Base-by-base conservation (phyloP, 2,329 filamentous ascomycete genomes). In the Celoporthe dispersa region DNA sequence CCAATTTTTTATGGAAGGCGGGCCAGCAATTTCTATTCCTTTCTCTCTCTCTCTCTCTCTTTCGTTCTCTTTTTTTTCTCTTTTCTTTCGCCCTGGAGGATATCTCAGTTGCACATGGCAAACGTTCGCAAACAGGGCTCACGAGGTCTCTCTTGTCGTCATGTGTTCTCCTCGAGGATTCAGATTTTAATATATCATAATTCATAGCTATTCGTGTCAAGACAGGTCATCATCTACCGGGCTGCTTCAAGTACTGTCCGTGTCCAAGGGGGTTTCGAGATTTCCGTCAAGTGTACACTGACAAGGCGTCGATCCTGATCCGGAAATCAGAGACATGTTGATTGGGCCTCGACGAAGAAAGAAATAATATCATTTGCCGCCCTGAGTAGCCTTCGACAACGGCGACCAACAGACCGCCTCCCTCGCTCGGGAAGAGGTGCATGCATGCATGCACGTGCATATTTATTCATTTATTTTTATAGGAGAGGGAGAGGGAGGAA, bases 361-460 rank as follows among this genome's bases (percentile, higher is more conserved):
- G 28, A 48, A 48, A 22, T 11, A 48, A 48, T 48, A 48, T 48
- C 2, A 48, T 19, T n/a, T 48, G 44, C 31, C 57, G 19, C 14
- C 48, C 39, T 64, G 64, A 61, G 67, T 59, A 11, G 51, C 28
- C 59, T 51, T 69, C 51, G 57, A 28, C 48, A 35, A 41, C 41
- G 60, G 31, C 14, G 19, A 22, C 63, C 63, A 69, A 63, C 48
- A 64, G 64, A 59, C 41, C 16, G 48, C 22, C n/a, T 19, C 41
- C 33, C 6, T 48, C 37, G 59, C 55, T 48, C 28, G 22, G 57
- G 55, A 33, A 16, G 14, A 60, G 37, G 25, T 28, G 44, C 35
- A 6, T 48, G 44, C 44, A 48, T 9, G 44, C 44, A 48, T 44
- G 41, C 16, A 22, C n/a, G n/a, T 22, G 44, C 22, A 48, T n/a